These are phyloP conservation scores for Lathyrus tuberosus DNA, from an alignment of 306 rosid species.

Conservation along the genomic window DNA sequence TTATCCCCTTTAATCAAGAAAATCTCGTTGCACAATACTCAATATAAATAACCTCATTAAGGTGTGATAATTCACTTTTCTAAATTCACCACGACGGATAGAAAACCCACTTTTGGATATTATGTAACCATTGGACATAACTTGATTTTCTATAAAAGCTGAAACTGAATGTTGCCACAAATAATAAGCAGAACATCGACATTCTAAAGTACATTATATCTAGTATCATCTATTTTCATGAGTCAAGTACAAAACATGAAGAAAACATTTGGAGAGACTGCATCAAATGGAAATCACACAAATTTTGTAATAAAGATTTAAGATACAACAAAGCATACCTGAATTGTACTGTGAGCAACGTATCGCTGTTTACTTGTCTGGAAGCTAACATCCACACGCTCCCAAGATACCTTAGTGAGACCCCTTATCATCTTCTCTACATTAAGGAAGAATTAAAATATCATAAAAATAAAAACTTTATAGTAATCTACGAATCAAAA, in stretches of 20 bases:
- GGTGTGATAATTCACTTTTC: too few species aligned
- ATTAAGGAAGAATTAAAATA: conserved; percentile 31
- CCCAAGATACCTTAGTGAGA: conserved; percentile 86
- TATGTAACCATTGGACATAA: neutral
- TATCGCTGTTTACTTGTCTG: conserved; percentile 73
- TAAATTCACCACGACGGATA: neutral
- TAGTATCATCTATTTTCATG: conserved; percentile 9
- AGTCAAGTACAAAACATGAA: conserved; percentile 29
- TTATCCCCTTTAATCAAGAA: too few species aligned
- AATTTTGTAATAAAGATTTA: neutral
- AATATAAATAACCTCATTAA: too few species aligned
- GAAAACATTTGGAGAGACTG: conserved; percentile 23
- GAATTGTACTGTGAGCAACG: conserved; percentile 93
- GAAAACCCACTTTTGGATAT: neutral
- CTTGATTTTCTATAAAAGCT: neutral
- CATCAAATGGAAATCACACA: conserved; percentile 17
- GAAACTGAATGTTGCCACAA: neutral
- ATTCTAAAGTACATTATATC: neutral
- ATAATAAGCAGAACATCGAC: neutral
- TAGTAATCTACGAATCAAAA: conserved; percentile 23
- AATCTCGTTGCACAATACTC: too few species aligned
- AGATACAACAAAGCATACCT: conserved; percentile 55
- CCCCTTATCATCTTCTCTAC: conserved; percentile 93
- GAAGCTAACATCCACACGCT: conserved; percentile 93
- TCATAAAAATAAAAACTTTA: conserved; percentile 27